Conservation (phyloP, 2,329 filamentous ascomycete species). For the Lachnellula hyalina region DNA sequence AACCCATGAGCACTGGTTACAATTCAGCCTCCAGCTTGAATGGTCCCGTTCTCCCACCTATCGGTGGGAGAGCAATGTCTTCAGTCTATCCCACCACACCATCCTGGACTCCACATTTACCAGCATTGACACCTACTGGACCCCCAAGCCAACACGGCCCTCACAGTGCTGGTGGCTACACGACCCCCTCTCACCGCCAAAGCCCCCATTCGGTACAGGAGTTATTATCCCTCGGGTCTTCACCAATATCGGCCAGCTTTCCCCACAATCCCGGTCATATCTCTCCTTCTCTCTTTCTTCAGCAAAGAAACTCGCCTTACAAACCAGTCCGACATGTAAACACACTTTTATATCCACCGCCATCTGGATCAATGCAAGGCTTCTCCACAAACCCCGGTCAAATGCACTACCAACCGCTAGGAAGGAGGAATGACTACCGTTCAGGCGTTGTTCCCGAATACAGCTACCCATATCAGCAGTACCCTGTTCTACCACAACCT, state of each 20-base stretch:
- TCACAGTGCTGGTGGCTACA: constrained; percentile 25
- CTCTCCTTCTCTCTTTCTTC: constrained; percentile 82
- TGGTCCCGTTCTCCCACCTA: constrained; percentile 27
- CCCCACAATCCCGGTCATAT: constrained; percentile 43
- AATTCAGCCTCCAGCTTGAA: constrained; percentile 18
- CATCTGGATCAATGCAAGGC: constrained; percentile 71
- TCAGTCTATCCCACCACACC: constrained; percentile 61
- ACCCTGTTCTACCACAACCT: constrained; percentile 30
- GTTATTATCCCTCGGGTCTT: constrained; percentile 32
- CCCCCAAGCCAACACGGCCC: constrained; percentile 16
- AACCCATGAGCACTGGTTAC: constrained; percentile 22
- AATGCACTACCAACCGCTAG: constrained; percentile 79
- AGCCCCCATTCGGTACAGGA: constrained; percentile 31
- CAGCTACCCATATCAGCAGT: constrained; percentile 20
- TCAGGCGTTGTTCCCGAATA: constrained; percentile 67
- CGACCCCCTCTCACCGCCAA: constrained; percentile 32
- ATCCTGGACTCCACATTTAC: constrained; percentile 40
- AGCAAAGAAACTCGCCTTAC: constrained; percentile 87
- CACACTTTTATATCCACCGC: constrained; percentile 83
- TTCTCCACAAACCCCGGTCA: constrained; percentile 60
- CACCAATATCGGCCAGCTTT: constrained; percentile 31
- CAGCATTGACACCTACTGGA: constrained; percentile 30
- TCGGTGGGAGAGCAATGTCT: constrained; percentile 60
- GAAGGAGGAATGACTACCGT: constrained; percentile 61
- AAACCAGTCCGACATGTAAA: constrained; percentile 85